Evolutionary conservation across 2,329 filamentous ascomycete species (phyloP).

Genomic region (Sclerotinia minor): DNA sequence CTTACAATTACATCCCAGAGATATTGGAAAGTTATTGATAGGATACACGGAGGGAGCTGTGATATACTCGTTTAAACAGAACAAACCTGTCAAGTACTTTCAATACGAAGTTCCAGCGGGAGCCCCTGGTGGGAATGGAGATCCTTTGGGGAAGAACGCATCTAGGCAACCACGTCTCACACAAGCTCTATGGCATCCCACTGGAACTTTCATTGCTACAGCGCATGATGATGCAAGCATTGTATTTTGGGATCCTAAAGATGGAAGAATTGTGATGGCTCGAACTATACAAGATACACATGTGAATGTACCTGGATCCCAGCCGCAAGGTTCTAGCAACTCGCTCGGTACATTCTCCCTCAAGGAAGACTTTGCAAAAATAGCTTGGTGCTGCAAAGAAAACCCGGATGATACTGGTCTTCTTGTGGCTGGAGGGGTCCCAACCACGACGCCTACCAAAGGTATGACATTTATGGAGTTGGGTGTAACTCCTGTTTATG

Average conservation of each 20-base stretch:
- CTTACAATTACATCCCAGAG: constrained; percentile 82
- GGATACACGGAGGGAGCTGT: constrained; percentile 88
- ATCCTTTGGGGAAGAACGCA: constrained; percentile 61
- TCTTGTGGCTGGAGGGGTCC: constrained; percentile 78
- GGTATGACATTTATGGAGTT: constrained; percentile 88
- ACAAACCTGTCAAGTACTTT: constrained; percentile 74
- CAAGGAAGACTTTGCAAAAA: constrained; percentile 73
- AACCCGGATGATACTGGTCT: constrained; percentile 93
- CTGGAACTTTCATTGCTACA: constrained; percentile 50
- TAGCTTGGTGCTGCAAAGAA: constrained; percentile 91
- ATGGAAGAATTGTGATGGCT: constrained; percentile 80
- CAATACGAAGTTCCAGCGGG: constrained; percentile 79
- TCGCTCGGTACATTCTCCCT: constrained; percentile 55
- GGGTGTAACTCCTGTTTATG: constrained; percentile 83
- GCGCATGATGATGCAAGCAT: constrained; percentile 69
- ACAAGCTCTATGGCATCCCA: constrained; percentile 91
- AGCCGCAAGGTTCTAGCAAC: constrained; percentile 40
- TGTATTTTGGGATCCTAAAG: constrained; percentile 92
- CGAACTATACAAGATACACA: constrained; percentile 74
- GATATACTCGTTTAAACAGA: constrained; percentile 93
- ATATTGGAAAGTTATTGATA: constrained; percentile 87
- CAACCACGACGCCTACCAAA: constrained; percentile 65
- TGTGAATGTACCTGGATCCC: constrained; percentile 64
- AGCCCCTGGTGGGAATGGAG: constrained; percentile 71
- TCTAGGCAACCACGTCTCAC: constrained; percentile 72